phyloP scores from a whole-genome alignment of 352 stramenopile species.

The Phytophthora crassamura region DNA sequence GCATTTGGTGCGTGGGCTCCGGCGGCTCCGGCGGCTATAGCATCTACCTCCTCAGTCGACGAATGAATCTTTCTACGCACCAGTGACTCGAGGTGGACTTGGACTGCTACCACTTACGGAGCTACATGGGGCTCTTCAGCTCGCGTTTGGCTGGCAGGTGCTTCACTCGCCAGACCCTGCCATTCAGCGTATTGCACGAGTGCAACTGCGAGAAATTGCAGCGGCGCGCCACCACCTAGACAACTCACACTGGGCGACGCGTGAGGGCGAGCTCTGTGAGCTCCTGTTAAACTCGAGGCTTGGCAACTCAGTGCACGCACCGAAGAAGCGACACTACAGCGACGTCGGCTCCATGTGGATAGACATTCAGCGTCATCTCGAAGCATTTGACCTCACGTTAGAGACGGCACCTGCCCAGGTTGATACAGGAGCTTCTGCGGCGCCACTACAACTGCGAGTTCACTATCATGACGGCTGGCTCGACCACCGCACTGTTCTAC shows the following conservation, averaged over 20 bases:
- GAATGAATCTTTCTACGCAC: conserved; percentile 16
- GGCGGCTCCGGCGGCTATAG: conserved; percentile 9
- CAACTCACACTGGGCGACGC: too few relatives aligned
- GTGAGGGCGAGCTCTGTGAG: too few relatives aligned
- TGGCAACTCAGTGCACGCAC: too few relatives aligned
- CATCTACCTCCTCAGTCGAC: not conserved
- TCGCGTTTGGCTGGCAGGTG: conserved; percentile 17
- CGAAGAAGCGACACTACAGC: conserved; percentile 8
- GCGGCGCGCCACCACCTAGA: not conserved
- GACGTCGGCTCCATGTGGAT: conserved; percentile 18
- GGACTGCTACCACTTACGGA: not conserved
- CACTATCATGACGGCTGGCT: conserved; percentile 12
- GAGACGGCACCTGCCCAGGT: not conserved
- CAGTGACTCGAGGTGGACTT: not conserved
- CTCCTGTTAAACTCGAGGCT: too few relatives aligned
- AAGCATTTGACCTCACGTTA: conserved; percentile 2
- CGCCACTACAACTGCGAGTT: conserved; percentile 14
- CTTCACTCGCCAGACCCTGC: conserved; percentile 12
- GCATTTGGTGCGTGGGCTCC: conserved; percentile 1
- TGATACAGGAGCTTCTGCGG: not conserved
- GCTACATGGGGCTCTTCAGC: conserved; percentile 1
- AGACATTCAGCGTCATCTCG: conserved; percentile 8
- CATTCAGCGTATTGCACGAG: conserved; percentile 8
- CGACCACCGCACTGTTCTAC: conserved; percentile 6
- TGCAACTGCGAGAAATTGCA: conserved; percentile 18